These are phyloP conservation scores for Cucurbita ficifolia DNA, from an alignment of 306 rosid species.

Conservation along the genomic window DNA sequence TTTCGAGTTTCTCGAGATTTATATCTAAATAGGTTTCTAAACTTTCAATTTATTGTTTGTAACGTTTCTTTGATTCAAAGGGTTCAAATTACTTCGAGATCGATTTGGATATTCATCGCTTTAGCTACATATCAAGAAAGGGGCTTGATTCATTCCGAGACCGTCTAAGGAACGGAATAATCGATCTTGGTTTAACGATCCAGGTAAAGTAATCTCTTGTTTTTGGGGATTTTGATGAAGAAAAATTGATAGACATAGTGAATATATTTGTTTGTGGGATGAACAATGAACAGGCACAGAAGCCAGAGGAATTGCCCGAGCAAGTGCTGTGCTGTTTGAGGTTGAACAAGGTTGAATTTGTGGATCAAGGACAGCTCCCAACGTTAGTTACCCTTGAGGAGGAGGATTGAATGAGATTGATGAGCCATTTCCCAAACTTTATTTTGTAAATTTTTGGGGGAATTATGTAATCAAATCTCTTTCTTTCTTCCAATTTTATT, in stretches of 20 bases:
- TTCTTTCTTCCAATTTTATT: background rate
- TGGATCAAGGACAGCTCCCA: slow-evolving; percentile 55
- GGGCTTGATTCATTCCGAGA: slow-evolving; percentile 78
- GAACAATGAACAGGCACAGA: slow-evolving; percentile 49
- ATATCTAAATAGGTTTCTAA: no score
- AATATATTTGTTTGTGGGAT: background rate
- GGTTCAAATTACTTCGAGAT: slow-evolving; percentile 88
- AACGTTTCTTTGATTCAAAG: slow-evolving; percentile 14
- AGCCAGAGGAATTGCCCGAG: slow-evolving; percentile 85
- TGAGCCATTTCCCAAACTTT: background rate
- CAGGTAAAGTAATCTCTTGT: slow-evolving; percentile 28
- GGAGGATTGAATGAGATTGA: slow-evolving; percentile 12
- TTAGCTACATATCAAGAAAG: slow-evolving; percentile 87
- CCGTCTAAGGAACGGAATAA: slow-evolving; percentile 53
- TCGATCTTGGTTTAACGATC: slow-evolving; percentile 73
- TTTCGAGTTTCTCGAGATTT: no score
- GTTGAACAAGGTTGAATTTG: slow-evolving; percentile 74
- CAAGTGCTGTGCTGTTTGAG: slow-evolving; percentile 79
- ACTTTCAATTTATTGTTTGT: background rate
- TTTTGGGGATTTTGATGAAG: background rate
- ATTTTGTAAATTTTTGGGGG: background rate
- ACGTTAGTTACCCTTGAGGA: slow-evolving; percentile 42
- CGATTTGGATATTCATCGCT: slow-evolving; percentile 86
- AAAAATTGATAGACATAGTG: background rate
- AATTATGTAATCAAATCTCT: background rate